Evolutionary conservation across 441 rosid species (phyloP).

Genomic region (Adansonia grandidieri): DNA sequence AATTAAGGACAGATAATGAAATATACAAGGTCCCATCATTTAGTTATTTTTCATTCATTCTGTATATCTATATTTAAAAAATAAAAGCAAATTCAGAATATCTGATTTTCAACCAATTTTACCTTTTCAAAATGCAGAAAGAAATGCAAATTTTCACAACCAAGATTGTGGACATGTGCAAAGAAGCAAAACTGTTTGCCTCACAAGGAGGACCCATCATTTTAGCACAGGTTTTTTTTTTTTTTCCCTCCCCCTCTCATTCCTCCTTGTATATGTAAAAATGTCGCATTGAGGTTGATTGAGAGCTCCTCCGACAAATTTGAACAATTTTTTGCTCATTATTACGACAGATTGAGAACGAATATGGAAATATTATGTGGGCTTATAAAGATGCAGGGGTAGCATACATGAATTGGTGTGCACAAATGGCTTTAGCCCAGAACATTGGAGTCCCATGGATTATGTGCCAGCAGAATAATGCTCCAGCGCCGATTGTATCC

Average conservation of each 20-base stretch:
- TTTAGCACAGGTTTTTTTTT: constrained; percentile 58
- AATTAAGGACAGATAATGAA: constrained; percentile 47
- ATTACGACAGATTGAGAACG: constrained; percentile 66
- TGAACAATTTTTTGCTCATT: not conserved
- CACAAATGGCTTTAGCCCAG: constrained; percentile 46
- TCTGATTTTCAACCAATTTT: not conserved
- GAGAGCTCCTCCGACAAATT: not conserved
- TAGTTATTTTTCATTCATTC: no score
- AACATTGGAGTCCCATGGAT: constrained; percentile 58
- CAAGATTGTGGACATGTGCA: constrained; percentile 48
- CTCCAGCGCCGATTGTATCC: constrained; percentile 42
- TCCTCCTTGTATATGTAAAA: not conserved
- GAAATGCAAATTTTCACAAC: constrained; percentile 57
- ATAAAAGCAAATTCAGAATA: not conserved
- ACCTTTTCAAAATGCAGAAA: constrained; percentile 24
- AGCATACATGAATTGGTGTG: constrained; percentile 51
- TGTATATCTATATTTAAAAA: not conserved
- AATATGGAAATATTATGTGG: constrained; percentile 57
- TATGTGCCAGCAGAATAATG: constrained; percentile 51
- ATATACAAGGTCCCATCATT: constrained; percentile 43
- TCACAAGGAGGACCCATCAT: constrained; percentile 62
- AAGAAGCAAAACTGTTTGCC: constrained; percentile 48
- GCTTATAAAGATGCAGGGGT: constrained; percentile 51
- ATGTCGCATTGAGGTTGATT: not conserved
- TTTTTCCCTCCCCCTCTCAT: not conserved